Evolutionary conservation across 805 yeast genomes (phyloP), one percentile per base, ranked within the genome.

Genomic region (Candida golubevii): DNA sequence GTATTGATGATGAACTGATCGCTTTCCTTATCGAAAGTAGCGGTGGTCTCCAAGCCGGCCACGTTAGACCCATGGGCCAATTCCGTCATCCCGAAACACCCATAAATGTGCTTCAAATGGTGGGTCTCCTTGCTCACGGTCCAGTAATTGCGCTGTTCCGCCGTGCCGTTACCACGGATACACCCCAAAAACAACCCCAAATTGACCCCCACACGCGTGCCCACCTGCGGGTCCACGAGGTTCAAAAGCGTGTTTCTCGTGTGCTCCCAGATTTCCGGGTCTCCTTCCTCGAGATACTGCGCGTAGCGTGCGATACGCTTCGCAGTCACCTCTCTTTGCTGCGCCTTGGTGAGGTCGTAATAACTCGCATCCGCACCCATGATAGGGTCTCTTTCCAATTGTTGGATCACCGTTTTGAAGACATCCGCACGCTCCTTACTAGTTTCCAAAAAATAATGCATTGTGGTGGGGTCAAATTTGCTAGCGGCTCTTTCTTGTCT

Each of bases 361-460:
- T 45, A 41, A 32, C 41, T 37, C 38, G 50, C 53, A 33, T 47
- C 52, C 35, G 37, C 44, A 39, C 43, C 45, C 47, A 54, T 43
- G 18, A 54, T 45, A 3, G 58, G 57, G 44, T 54, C 58, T 18
- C 56, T 35, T 36, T 55, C 58, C 44, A 54, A 36, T 34, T 49
- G 53, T 37, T 53, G 57, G 30, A 46, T 28, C 29, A 49, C 18
- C 4, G 32, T n/a, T 44, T 48, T 51, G 39, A 53, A 47, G 31
- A 36, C 38, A 35, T 46, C 49, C 11, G 61, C 57, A 39, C 45
- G 45, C 37, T 57, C 59, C 41, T 47, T 38, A 28, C 56, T 47
- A 6, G 54, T 53, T 45, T 60, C 65, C 46, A 60, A 55, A 46
- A 59, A 60, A 46, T 52, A 38, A 48, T 59, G 58, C 65, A 60